Conservation (phyloP, 768 basidiomycete genomes). For the Pleurotus cornucopiae region DNA sequence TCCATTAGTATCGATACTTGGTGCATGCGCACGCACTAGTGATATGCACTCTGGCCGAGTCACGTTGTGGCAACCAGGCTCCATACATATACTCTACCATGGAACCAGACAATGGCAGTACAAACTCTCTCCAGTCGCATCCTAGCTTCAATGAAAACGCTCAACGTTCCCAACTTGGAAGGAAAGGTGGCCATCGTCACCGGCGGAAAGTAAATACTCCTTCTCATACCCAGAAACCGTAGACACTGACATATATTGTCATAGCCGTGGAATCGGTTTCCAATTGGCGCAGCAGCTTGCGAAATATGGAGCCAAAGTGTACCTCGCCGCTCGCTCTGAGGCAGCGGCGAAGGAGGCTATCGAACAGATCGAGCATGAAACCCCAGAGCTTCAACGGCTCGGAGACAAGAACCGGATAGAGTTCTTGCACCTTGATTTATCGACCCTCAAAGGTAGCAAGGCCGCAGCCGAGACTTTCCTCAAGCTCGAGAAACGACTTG, state of each 20-base stretch:
- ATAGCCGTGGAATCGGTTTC: constrained; percentile 14
- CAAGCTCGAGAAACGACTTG: constrained; percentile 2
- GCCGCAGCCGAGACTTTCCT: constrained; percentile 23
- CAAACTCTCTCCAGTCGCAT: no score
- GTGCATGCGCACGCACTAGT: no score
- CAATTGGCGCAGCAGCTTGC: constrained; percentile 15
- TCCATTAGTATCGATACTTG: no score
- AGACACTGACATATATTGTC: not conserved
- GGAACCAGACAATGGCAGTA: no score
- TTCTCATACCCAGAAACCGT: no score
- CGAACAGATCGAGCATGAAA: constrained; percentile 20
- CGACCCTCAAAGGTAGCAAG: constrained; percentile 23
- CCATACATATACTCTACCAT: no score
- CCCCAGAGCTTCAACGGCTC: constrained; percentile 14
- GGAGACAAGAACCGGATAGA: constrained; percentile 22
- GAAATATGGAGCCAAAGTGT: constrained; percentile 26
- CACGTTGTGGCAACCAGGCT: no score
- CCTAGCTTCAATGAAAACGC: no score
- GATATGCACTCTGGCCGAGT: no score
- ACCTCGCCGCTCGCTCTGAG: constrained; percentile 24
- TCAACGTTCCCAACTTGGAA: not conserved
- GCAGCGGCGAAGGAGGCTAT: constrained; percentile 22
- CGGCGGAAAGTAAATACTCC: not conserved
- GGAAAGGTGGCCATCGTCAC: constrained; percentile 9
- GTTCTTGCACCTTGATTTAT: constrained; percentile 33